A percentile compares a stretch with the other conserved stretches of the same genome.
Conservation (phyloP, 1,139 yeast species). For the Hansenula sp. region DNA sequence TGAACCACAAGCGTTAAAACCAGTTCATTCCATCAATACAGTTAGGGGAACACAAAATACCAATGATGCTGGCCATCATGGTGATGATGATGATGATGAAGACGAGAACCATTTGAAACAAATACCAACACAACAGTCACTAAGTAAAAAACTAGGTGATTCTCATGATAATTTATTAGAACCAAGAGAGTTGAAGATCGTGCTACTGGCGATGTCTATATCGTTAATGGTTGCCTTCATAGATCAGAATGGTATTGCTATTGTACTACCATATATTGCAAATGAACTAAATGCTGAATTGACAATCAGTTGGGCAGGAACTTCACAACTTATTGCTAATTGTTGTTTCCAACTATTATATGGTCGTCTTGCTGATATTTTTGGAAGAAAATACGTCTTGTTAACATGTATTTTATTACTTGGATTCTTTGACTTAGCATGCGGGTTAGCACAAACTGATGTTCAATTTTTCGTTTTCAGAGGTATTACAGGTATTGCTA, state of each 20-base stretch:
- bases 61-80: too few relatives aligned
- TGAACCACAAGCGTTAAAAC: neutral
- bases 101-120: neutral
- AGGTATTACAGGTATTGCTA: constrained; percentile 38
- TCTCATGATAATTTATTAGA: constrained; percentile 3
- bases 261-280: constrained; percentile 40
- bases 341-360: constrained; percentile 39
- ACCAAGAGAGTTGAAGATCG: neutral
- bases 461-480: constrained; percentile 35
- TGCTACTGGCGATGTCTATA: neutral
- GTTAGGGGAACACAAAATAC: too few relatives aligned
- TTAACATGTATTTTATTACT: constrained; percentile 34
- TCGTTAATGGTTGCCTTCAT: constrained; percentile 3
- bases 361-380: constrained; percentile 40
- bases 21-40: neutral
- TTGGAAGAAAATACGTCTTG: constrained; percentile 36
- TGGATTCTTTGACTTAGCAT: constrained; percentile 30
- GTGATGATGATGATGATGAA: neutral
- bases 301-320: constrained; percentile 47
- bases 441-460: constrained; percentile 31
- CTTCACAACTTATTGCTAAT: constrained; percentile 43
- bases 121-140: neutral
- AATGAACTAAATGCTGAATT: constrained; percentile 33
- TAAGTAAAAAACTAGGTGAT: constrained; percentile 2
- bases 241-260: constrained; percentile 33